These are phyloP conservation scores for Dalbergia cultrata DNA, from an alignment of 306 rosid species.

Conservation along the genomic window DNA sequence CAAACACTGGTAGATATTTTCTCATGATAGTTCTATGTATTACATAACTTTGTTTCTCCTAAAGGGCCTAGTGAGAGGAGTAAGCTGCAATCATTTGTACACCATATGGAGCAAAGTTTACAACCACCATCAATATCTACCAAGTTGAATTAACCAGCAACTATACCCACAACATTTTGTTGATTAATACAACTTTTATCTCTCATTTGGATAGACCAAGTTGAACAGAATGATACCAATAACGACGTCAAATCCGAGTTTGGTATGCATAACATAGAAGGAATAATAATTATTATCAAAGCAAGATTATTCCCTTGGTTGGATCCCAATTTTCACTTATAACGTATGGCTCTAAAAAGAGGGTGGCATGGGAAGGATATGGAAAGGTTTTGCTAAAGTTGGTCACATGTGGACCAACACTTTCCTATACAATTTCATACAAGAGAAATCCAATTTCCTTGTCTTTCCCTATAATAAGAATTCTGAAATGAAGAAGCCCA, in stretches of 20 bases:
- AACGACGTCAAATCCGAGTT: background rate
- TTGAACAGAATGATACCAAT: constrained; percentile 7
- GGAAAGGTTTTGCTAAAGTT: background rate
- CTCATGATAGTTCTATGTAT: constrained; percentile 9
- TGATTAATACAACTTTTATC: constrained; percentile 10
- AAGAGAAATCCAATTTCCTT: constrained; percentile 12
- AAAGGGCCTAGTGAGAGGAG: background rate
- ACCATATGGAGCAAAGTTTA: background rate
- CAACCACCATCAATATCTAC: background rate
- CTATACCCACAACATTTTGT: background rate
- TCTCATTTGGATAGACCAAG: constrained; percentile 9
- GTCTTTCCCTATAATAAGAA: constrained; percentile 10
- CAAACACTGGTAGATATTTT: background rate
- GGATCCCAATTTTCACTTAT: background rate
- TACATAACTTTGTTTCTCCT: constrained; percentile 6
- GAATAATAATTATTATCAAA: background rate
- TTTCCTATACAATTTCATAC: constrained; percentile 19
- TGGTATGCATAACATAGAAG: constrained; percentile 10
- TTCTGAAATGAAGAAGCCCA: background rate
- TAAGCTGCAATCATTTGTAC: constrained; percentile 17
- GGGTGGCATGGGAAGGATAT: background rate
- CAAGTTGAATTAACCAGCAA: constrained; percentile 9
- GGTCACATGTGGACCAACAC: background rate
- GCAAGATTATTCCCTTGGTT: constrained; percentile 10
- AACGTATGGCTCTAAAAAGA: constrained; percentile 3